A percentile compares a stretch with the other conserved stretches of the same genome.
Evolutionary conservation across 352 stramenopile genomes (phyloP).

Genomic region (Pythium rishiriense): DNA sequence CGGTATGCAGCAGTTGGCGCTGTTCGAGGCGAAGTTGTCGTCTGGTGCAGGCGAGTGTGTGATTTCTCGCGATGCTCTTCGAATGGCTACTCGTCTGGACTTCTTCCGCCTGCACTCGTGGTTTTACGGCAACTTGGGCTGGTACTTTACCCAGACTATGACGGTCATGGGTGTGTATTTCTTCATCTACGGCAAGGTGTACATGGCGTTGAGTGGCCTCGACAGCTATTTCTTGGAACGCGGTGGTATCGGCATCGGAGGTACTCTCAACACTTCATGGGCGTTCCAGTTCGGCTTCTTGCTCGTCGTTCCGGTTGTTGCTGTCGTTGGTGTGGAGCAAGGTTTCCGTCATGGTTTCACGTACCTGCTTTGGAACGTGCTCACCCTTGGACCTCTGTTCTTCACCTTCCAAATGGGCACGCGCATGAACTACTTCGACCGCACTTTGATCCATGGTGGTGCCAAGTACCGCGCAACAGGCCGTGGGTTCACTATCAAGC

Average conservation of each 20-base stretch:
- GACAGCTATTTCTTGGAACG: conserved; percentile 91
- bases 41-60: conserved; percentile 97
- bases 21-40: conserved; percentile 98
- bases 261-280: conserved; percentile 95
- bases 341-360: conserved; percentile 93
- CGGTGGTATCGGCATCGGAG: conserved; percentile 92
- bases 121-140: conserved; percentile 98
- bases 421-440: conserved; percentile 98
- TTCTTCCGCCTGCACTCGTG: conserved; percentile 97
- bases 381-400: conserved; percentile 98
- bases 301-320: conserved; percentile 96
- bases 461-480: conserved; percentile 98
- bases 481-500: conserved; percentile 98
- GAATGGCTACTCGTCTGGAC: conserved; percentile 95
- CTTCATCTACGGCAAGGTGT: conserved; percentile 97
- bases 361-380: conserved; percentile 93
- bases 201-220: conserved; percentile 93
- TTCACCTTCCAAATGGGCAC: conserved; percentile 99
- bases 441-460: conserved; percentile 96
- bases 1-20: conserved; percentile 97
- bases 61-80: conserved; percentile 95
- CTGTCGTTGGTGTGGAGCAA: conserved; percentile 96
- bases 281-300: conserved; percentile 96
- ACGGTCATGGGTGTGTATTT: conserved; percentile 98
- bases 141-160: conserved; percentile 98